Conservation (phyloP, 306 rosid species). For the Prinsepia uniflora region DNA sequence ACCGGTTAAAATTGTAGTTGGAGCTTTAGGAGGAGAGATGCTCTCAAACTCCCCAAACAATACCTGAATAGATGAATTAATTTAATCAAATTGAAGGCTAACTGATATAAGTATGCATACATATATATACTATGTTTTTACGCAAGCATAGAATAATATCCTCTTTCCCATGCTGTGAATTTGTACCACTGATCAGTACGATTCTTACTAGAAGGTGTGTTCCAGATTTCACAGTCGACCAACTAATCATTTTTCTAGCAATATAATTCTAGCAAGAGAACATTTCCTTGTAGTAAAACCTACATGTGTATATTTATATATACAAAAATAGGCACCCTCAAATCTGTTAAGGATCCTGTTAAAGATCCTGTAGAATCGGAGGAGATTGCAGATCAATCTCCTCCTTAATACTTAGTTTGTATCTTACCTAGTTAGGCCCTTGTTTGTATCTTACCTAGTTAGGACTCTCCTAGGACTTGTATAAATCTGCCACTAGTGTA, state of each 20-base stretch:
- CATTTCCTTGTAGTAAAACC: not conserved
- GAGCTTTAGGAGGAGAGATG: conserved; percentile 72
- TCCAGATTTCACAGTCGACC: not conserved
- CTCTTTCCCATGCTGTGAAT: not conserved
- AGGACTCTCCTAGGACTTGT: no score
- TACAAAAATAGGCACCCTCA: conserved; percentile 3
- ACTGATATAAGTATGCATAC: not conserved
- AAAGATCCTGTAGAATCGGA: no score
- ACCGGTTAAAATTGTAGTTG: conserved; percentile 69
- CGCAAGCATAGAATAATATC: not conserved
- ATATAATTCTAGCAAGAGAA: not conserved
- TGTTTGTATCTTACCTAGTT: no score
- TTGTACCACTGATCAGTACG: not conserved
- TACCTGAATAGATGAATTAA: conserved; percentile 50
- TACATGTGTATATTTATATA: not conserved
- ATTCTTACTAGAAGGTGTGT: not conserved
- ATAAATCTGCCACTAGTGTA: no score
- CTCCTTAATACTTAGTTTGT: no score
- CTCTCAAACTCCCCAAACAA: conserved; percentile 92
- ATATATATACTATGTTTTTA: not conserved
- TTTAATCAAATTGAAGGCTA: conserved; percentile 25
- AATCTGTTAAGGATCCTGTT: no score
- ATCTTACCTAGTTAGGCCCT: no score
- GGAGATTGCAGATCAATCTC: no score
- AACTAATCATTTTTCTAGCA: no score